These are phyloP conservation scores for Saccharomyces hybrid DNA, from an alignment of 1,139 yeast genomes.

Conservation along the genomic window DNA sequence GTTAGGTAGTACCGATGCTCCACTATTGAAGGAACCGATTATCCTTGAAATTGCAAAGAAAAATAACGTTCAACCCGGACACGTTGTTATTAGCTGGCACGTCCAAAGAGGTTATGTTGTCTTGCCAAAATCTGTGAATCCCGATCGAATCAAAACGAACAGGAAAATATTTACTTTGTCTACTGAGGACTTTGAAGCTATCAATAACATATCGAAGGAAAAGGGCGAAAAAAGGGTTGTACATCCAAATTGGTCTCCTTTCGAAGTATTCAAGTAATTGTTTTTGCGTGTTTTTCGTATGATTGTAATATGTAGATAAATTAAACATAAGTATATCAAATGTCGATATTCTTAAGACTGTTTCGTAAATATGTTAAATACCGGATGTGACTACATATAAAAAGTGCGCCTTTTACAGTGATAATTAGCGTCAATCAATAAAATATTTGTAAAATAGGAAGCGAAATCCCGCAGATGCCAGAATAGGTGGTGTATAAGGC, in stretches of 20 bases:
- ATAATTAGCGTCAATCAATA: not conserved
- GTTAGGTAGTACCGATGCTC: conserved; percentile 62
- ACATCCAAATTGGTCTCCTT: conserved; percentile 37
- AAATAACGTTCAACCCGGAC: conserved; percentile 51
- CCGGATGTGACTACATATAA: not conserved
- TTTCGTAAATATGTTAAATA: not conserved
- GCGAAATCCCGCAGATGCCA: not conserved
- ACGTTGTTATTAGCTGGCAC: conserved; percentile 63
- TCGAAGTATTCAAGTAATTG: conserved; percentile 23
- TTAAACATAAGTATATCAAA: not conserved
- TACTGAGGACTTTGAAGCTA: conserved; percentile 46
- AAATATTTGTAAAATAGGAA: not conserved
- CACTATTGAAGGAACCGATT: conserved; percentile 45
- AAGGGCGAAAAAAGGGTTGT: conserved; percentile 47
- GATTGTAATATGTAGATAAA: not conserved
- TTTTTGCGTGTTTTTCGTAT: not conserved
- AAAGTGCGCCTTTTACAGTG: not conserved
- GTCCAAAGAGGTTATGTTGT: conserved; percentile 60
- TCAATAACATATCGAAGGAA: conserved; percentile 40
- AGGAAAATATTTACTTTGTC: conserved; percentile 42
- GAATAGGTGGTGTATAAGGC: not conserved
- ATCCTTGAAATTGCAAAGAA: conserved; percentile 47
- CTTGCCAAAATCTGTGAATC: conserved; percentile 63
- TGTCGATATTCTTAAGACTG: conserved; percentile 7
- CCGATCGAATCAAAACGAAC: conserved; percentile 52